phyloP scores from a whole-genome alignment of 192 early-diverging fungal species.

The Backusella australiensis region DNA sequence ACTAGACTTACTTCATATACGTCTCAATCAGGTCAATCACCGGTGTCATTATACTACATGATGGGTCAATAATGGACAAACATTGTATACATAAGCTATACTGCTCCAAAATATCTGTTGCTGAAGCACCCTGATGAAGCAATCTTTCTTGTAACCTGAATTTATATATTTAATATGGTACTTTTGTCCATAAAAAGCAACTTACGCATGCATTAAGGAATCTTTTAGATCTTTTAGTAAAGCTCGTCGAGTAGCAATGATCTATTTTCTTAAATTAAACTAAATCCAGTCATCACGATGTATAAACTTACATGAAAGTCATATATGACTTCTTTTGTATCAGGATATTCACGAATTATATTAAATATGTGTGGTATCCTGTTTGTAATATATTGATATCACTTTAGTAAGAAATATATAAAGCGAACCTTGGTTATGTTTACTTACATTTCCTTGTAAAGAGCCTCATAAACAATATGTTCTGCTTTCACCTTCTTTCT shows the following conservation, averaged over 20 bases:
- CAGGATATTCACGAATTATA: slow-evolving; percentile 10
- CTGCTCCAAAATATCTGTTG: slow-evolving; percentile 13
- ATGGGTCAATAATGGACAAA: slow-evolving; percentile 14
- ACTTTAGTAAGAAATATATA: neutral
- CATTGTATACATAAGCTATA: slow-evolving; percentile 18
- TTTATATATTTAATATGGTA: neutral
- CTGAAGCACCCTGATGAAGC: slow-evolving; percentile 23
- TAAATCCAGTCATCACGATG: neutral
- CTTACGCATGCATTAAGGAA: slow-evolving; percentile 7
- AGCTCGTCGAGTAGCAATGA: neutral
- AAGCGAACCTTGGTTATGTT: neutral
- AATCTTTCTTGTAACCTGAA: slow-evolving; percentile 13
- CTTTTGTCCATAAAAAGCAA: neutral
- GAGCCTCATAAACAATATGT: slow-evolving; percentile 6
- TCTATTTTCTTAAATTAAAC: neutral
- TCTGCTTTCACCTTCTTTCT: slow-evolving; percentile 16
- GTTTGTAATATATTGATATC: too few relatives aligned
- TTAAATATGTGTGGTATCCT: slow-evolving; percentile 7
- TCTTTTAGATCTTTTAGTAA: neutral
- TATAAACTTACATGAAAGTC: neutral
- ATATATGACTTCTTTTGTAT: neutral
- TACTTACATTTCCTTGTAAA: slow-evolving; percentile 14
- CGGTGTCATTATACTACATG: slow-evolving; percentile 4
- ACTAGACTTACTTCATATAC: slow-evolving; percentile 13
- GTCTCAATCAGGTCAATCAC: slow-evolving; percentile 12